Evolutionary conservation across 768 basidiomycete species (phyloP).

Genomic region (Polyporus arcularius): DNA sequence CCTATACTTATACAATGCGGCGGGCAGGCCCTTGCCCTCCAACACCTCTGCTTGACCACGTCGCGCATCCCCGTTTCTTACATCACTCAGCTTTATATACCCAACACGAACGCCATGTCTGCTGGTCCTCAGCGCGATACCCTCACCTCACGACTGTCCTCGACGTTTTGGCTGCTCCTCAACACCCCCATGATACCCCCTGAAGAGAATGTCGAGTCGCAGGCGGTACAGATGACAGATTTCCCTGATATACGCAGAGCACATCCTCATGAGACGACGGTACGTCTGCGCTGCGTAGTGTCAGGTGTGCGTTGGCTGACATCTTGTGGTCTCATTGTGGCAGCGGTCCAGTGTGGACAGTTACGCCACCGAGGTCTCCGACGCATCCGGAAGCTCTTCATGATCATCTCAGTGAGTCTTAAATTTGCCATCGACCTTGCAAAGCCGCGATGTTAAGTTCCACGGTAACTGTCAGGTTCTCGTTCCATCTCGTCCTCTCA

Average conservation of each 20-base stretch:
- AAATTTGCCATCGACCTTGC: background rate
- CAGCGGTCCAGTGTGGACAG: background rate
- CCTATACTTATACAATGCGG: too few relatives aligned
- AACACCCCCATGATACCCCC: slow-evolving; percentile 22
- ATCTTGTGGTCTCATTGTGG: background rate
- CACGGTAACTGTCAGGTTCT: background rate
- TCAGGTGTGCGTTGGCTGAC: background rate
- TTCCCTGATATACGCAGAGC: background rate
- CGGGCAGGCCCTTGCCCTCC: too few relatives aligned
- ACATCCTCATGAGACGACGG: background rate
- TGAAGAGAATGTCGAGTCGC: slow-evolving; percentile 6
- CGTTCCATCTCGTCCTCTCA: background rate
- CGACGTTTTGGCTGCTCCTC: slow-evolving; percentile 17
- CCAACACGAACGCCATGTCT: background rate
- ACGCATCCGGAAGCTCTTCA: background rate
- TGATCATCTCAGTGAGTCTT: background rate
- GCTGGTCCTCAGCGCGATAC: background rate
- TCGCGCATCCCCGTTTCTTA: too few relatives aligned
- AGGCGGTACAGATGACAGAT: slow-evolving; percentile 14
- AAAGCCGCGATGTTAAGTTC: background rate
- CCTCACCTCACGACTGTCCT: slow-evolving; percentile 6
- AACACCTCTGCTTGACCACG: too few relatives aligned
- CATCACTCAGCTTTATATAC: too few relatives aligned
- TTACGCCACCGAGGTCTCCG: background rate
- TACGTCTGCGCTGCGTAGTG: background rate